These are phyloP conservation scores for Fomitopsis pulvina DNA, from an alignment of 768 basidiomycete genomes.

Conservation along the genomic window DNA sequence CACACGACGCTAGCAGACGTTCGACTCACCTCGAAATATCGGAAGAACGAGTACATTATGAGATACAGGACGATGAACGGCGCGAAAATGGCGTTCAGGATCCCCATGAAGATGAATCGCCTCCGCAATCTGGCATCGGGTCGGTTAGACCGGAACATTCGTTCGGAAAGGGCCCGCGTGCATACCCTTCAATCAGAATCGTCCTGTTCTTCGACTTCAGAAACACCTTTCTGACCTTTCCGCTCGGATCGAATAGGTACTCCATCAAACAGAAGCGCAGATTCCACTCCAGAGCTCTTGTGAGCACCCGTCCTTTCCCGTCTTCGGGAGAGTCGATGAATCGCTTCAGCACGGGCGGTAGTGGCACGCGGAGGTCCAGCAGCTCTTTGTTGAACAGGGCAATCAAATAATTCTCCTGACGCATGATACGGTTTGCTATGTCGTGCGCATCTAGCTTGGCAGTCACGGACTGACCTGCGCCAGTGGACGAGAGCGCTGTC, in stretches of 20 bases:
- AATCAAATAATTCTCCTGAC: constrained; percentile 98
- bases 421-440: constrained; percentile 94
- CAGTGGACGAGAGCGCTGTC: constrained; percentile 72
- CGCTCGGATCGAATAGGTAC: constrained; percentile 87
- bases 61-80: constrained; percentile 97
- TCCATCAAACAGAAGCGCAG: constrained; percentile 92
- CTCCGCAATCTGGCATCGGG: constrained; percentile 52
- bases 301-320: constrained; percentile 74
- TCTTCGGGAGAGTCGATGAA: constrained; percentile 38
- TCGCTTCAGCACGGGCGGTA: constrained; percentile 53
- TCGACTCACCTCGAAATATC: constrained; percentile 90
- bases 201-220: constrained; percentile 76
- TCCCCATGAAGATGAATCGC: constrained; percentile 95
- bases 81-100: constrained; percentile 90
- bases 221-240: constrained; percentile 87
- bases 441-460: constrained; percentile 97
- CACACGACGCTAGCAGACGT: not conserved
- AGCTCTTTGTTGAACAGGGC: constrained; percentile 97
- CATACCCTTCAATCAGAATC: constrained; percentile 79
- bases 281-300: constrained; percentile 95
- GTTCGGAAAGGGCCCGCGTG: constrained; percentile 2
- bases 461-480: constrained; percentile 55
- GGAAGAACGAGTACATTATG: constrained; percentile 98
- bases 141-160: not conserved
- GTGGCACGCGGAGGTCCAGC: constrained; percentile 78